These are phyloP conservation scores for Cladorrhinum sp. DNA, from an alignment of 2,329 filamentous ascomycete species.

Conservation along the genomic window DNA sequence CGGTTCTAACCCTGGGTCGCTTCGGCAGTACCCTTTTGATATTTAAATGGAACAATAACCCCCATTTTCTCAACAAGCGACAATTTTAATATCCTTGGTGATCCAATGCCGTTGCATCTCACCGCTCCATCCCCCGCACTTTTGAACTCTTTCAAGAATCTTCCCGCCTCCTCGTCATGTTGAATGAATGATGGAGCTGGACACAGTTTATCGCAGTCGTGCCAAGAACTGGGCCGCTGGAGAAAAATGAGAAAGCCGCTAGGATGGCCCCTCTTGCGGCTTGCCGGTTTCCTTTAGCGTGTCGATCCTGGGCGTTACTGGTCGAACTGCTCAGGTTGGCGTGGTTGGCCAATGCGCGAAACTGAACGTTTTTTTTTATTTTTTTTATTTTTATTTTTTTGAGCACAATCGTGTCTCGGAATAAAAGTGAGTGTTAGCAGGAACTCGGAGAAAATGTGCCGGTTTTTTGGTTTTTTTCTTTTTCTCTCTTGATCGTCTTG, in stretches of 20 bases:
- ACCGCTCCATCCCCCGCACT: background rate
- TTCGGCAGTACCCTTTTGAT: background rate
- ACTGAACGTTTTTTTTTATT: background rate
- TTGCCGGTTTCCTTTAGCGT: background rate
- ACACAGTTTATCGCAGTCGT: background rate
- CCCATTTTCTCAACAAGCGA: background rate
- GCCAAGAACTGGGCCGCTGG: background rate
- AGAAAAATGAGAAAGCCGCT: background rate
- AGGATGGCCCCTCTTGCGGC: background rate
- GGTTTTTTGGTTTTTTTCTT: background rate
- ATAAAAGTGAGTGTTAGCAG: background rate
- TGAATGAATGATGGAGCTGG: background rate
- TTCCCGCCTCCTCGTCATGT: background rate
- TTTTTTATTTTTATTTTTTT: background rate
- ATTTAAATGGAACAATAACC: background rate
- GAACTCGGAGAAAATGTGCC: background rate
- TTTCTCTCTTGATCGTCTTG: background rate
- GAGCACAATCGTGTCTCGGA: background rate
- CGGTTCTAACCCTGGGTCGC: background rate
- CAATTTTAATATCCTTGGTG: background rate
- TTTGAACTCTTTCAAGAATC: background rate
- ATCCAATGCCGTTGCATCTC: background rate
- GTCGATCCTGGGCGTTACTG: background rate
- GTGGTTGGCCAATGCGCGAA: background rate
- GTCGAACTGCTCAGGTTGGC: background rate